phyloP scores from a whole-genome alignment of 2,329 filamentous ascomycete genomes.

The Penicillium italicum region DNA sequence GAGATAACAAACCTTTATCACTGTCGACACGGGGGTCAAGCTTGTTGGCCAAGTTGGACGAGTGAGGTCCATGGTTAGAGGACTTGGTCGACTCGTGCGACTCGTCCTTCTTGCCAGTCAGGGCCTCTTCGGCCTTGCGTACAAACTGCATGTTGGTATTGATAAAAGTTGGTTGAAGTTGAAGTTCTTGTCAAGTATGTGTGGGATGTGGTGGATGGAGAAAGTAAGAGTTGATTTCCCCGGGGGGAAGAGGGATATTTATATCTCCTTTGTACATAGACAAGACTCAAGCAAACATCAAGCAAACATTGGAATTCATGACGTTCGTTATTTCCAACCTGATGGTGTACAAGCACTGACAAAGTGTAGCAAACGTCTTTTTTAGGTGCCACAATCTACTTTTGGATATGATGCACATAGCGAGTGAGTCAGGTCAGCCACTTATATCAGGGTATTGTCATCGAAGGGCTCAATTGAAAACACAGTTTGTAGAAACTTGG shows the following conservation, averaged over 20 bases:
- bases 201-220: neutral
- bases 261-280: neutral
- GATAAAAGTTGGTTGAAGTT: neutral
- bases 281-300: neutral
- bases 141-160: constrained; percentile 24
- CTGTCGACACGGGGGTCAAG: constrained; percentile 20
- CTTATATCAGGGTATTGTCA: neutral
- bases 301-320: neutral
- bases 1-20: constrained; percentile 11
- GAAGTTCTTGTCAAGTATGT: neutral
- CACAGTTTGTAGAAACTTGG: neutral
- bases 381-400: neutral
- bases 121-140: constrained; percentile 46
- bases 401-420: neutral
- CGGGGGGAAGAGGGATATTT: neutral
- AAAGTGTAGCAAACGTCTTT: neutral
- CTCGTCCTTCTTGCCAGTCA: constrained; percentile 30
- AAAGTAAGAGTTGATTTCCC: neutral
- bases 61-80: constrained; percentile 16
- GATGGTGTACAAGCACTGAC: neutral
- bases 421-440: neutral
- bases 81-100: constrained; percentile 8
- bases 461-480: neutral
- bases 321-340: neutral
- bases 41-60: constrained; percentile 19